Base-by-base conservation (phyloP, 352 stramenopile genomes). In the Globisporangium iwayamae region DNA sequence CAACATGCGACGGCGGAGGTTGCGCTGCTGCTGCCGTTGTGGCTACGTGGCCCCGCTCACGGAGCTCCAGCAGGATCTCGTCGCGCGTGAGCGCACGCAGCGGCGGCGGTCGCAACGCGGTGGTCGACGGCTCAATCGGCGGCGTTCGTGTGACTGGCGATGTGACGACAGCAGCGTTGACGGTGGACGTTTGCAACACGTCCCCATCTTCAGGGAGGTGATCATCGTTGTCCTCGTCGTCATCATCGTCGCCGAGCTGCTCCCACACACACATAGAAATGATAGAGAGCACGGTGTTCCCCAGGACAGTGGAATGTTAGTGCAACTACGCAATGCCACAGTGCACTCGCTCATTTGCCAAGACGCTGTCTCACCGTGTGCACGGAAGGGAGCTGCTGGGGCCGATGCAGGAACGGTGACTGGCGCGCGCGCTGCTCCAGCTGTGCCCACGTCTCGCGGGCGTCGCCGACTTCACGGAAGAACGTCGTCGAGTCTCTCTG, bases 361-460 rank as follows among this genome's bases (percentile, higher is more conserved):
- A 36, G 32, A 36, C 34, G 39, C 3, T 51, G 54, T 53, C 56
- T 55, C 45, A 65, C 56, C 64, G 45, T 32, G 43, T 69, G 71
- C 69, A 77, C 69, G 10, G 83, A 92, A 10, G 83, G 83, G 48
- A 94, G 68, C 11, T 69, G 39, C n/a, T 57, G 63, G 11, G 81
- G 85, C 0, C 72, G 71, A 16, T 89, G 72, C 34, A 72, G 60
- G 67, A 74, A 84, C 32, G 81, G 75, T 20, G 83, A 67, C 8
- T 62, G 55, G 47, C 69, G 69, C 32, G 78, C 83, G 30, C 76
- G 81, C 53, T 83, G 79, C 72, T 90, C 75, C 22, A 92, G 63
- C 56, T 87, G 66, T 2, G 67, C 73, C 76, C 83, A 94, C 25
- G 76, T 90, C 62, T 89, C 77, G 8, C 81, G 78, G 13, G 70